phyloP scores from a whole-genome alignment of 495 filamentous ascomycete genomes.

The Thermothielavioides terrestris region DNA sequence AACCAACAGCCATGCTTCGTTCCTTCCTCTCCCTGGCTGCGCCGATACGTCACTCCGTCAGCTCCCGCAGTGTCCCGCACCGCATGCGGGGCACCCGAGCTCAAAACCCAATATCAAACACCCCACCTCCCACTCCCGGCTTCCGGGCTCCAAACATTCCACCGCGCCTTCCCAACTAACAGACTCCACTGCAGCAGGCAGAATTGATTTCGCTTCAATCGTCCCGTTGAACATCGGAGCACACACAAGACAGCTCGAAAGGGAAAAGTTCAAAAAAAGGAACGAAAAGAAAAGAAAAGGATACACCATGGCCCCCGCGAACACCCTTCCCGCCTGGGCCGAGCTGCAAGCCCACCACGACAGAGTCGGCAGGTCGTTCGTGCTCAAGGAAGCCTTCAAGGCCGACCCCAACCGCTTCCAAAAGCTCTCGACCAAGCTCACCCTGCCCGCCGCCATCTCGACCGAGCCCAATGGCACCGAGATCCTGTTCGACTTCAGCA shows the following conservation, averaged over 20 bases:
- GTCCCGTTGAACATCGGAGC: not conserved
- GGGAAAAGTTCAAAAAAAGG: too few species aligned
- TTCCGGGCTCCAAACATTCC: conserved; percentile 7
- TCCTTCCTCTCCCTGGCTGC: not conserved
- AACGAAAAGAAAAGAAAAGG: not conserved
- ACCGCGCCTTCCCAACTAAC: not conserved
- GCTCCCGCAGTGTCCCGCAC: conserved; percentile 1
- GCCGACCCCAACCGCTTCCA: conserved; percentile 82
- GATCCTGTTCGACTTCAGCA: conserved; percentile 96
- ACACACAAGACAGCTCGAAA: not conserved
- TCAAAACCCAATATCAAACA: conserved; percentile 4
- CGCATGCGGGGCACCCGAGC: conserved; percentile 12
- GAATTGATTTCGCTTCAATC: not conserved
- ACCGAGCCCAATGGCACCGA: conserved; percentile 43
- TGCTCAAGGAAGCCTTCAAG: conserved; percentile 86
- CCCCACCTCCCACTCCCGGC: conserved; percentile 3
- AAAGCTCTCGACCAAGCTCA: conserved; percentile 80
- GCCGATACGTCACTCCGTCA: conserved; percentile 7
- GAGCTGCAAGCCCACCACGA: conserved; percentile 82
- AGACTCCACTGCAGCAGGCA: not conserved
- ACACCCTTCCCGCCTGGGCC: conserved; percentile 74
- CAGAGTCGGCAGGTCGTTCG: conserved; percentile 73
- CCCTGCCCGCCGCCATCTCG: conserved; percentile 63
- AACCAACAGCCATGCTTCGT: not conserved
- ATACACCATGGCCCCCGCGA: conserved; percentile 55